Conservation (phyloP, 768 basidiomycete genomes). For the Pulveroboletus sp. region DNA sequence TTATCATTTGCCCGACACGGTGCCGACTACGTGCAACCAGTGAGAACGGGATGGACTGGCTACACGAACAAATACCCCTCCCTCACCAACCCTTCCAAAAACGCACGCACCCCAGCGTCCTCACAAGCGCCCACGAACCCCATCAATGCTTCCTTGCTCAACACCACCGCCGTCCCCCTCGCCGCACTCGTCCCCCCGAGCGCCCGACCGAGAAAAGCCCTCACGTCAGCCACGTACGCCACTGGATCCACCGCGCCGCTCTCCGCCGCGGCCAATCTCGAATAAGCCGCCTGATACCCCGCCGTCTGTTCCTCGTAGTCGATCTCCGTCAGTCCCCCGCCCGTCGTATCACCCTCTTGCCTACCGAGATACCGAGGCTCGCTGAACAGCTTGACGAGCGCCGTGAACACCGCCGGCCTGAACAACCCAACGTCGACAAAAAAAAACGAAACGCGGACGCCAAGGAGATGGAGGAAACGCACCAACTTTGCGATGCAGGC, state of each 20-base stretch:
- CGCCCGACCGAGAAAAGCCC: conserved; percentile 48
- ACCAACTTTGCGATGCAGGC: conserved; percentile 67
- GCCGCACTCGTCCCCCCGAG: conserved; percentile 9
- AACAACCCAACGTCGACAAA: too few relatives aligned
- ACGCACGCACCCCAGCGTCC: conserved; percentile 20
- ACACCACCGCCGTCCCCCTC: conserved; percentile 1
- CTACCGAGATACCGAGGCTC: conserved; percentile 66
- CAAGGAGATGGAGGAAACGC: conserved; percentile 16
- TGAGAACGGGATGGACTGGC: too few relatives aligned
- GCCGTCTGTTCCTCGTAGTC: conserved; percentile 89
- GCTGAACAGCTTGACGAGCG: conserved; percentile 71
- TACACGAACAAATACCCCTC: conserved; percentile 30
- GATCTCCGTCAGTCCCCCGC: conserved; percentile 56
- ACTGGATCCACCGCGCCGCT: conserved; percentile 54
- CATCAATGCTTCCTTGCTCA: conserved; percentile 16
- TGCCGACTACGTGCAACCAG: too few relatives aligned
- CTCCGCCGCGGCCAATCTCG: conserved; percentile 82
- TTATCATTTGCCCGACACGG: too few relatives aligned
- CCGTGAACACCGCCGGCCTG: conserved; percentile 69
- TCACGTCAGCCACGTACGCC: conserved; percentile 53
- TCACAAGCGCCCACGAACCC: conserved; percentile 23
- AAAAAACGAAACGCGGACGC: too few relatives aligned
- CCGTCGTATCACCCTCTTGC: conserved; percentile 5
- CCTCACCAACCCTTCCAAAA: conserved; percentile 30
- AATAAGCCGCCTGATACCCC: conserved; percentile 94